These are phyloP conservation scores for Phascolomyces articulosus DNA, from an alignment of 371 early-diverging fungal species.

Conservation along the genomic window DNA sequence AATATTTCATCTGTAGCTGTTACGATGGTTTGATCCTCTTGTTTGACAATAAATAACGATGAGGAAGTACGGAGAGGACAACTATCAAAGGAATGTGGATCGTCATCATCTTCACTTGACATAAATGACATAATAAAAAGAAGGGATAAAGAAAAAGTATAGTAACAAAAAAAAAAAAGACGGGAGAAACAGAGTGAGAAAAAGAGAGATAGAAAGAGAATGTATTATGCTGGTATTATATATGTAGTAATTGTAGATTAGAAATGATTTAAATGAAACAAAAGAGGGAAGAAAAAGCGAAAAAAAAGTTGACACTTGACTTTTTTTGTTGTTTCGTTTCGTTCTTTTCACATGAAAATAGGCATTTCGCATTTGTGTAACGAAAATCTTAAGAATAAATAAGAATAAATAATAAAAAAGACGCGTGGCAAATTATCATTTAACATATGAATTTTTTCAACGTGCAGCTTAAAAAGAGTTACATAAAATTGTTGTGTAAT, in stretches of 20 bases:
- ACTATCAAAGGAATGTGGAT: conserved; percentile 21
- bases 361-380: conserved; percentile 3
- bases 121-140: conserved; percentile 21
- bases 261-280: not conserved
- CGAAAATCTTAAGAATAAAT: not conserved
- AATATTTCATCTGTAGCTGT: conserved; percentile 45
- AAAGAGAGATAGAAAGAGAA: not conserved
- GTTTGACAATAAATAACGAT: conserved; percentile 30
- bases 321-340: not conserved
- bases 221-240: too few relatives aligned
- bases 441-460: not conserved
- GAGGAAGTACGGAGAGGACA: conserved; percentile 31
- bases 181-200: not conserved
- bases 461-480: too few relatives aligned
- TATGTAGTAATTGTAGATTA: too few relatives aligned
- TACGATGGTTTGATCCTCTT: conserved; percentile 34
- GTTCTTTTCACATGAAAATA: conserved; percentile 8
- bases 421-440: conserved; percentile 10
- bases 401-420: not conserved
- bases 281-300: conserved; percentile 6
- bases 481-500: too few relatives aligned
- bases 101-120: not conserved
- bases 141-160: not conserved
- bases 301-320: not conserved
- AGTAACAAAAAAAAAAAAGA: not conserved